Conservation (phyloP, 805 yeast species). For the Yamadazyma scolyti region DNA sequence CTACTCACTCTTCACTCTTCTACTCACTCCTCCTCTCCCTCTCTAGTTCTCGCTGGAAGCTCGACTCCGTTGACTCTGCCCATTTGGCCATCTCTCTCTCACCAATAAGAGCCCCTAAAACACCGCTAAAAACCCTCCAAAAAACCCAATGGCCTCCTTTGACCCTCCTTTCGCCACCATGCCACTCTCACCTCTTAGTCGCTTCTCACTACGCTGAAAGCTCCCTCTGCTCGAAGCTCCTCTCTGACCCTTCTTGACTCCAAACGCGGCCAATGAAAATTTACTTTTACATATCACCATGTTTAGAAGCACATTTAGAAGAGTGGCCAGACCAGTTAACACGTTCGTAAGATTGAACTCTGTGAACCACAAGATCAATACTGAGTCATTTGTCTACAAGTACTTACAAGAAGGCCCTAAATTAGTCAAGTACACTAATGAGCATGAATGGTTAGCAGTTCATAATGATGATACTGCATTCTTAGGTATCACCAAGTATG, state of each 20-base stretch:
- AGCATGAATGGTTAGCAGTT: slow-evolving; percentile 93
- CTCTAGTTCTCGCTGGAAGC: too few species aligned
- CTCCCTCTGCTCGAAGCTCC: slow-evolving; percentile 1
- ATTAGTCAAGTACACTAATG: slow-evolving; percentile 67
- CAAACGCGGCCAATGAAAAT: background rate
- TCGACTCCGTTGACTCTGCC: too few species aligned
- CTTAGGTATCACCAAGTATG: slow-evolving; percentile 90
- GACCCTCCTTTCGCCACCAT: background rate
- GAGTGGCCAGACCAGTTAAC: slow-evolving; percentile 4
- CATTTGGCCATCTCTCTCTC: too few species aligned
- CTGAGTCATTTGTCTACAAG: slow-evolving; percentile 35
- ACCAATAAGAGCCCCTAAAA: too few species aligned
- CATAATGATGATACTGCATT: slow-evolving; percentile 80
- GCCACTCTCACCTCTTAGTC: background rate
- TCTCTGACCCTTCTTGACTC: too few species aligned
- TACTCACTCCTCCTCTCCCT: too few species aligned
- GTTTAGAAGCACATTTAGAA: slow-evolving; percentile 5
- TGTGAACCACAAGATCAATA: slow-evolving; percentile 31
- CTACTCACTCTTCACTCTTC: too few species aligned
- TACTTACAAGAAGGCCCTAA: slow-evolving; percentile 41
- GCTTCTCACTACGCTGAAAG: too few species aligned
- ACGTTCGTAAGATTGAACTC: slow-evolving; percentile 21
- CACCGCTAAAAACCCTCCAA: too few species aligned
- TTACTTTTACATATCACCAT: slow-evolving; percentile 1
- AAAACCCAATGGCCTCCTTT: too few species aligned